Evolutionary conservation across 371 early-diverging fungal species (phyloP).

Genomic region (Circinella umbellata): DNA sequence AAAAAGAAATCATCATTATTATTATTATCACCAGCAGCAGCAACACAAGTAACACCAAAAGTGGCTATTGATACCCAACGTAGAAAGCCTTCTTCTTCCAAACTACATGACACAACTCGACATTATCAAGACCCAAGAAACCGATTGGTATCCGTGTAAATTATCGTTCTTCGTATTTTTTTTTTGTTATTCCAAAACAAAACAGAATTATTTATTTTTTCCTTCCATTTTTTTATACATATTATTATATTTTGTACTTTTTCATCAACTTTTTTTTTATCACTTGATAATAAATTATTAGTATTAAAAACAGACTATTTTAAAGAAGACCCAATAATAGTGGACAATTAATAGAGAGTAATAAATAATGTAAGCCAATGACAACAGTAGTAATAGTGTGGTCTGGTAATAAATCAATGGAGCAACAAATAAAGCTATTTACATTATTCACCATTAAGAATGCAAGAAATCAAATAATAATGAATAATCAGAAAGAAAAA

Average conservation of each 20-base stretch:
- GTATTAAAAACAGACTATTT: background rate
- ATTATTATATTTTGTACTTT: too few species aligned
- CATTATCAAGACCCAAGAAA: background rate
- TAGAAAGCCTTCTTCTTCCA: background rate
- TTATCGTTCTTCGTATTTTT: background rate
- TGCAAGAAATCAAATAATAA: too few species aligned
- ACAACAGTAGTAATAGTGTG: too few species aligned
- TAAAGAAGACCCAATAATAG: background rate
- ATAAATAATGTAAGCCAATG: too few species aligned
- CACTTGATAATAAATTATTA: background rate
- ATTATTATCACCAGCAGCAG: too few species aligned
- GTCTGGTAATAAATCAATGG: too few species aligned
- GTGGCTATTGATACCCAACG: background rate
- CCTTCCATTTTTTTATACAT: background rate
- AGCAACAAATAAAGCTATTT: too few species aligned
- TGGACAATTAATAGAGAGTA: too few species aligned
- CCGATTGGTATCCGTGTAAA: constrained; percentile 4
- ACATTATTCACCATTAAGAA: too few species aligned
- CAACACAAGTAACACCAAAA: too few species aligned
- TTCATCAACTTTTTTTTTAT: background rate
- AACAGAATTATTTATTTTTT: background rate
- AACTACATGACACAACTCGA: background rate
- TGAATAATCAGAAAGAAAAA: background rate
- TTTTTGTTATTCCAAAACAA: background rate
- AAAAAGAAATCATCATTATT: background rate